Evolutionary conservation across 2,329 filamentous ascomycete genomes (phyloP).

Genomic region (Endothia cerciana): DNA sequence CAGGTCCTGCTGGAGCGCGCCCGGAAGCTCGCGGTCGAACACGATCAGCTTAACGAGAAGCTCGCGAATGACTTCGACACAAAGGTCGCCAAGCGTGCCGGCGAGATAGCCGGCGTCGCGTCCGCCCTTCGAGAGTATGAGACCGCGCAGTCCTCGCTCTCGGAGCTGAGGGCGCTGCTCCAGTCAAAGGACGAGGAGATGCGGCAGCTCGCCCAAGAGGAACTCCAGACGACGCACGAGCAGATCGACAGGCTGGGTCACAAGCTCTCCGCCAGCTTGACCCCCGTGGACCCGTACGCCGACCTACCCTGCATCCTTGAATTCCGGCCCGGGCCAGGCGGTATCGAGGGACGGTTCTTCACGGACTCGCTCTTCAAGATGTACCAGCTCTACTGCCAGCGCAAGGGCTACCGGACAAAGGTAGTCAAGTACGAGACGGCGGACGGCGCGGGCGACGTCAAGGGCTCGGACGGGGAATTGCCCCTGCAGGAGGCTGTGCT

Average conservation of each 20-base stretch:
- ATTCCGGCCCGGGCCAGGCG: constrained; percentile 88
- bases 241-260: constrained; percentile 66
- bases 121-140: constrained; percentile 64
- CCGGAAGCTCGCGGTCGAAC: constrained; percentile 59
- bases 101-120: constrained; percentile 63
- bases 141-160: constrained; percentile 53
- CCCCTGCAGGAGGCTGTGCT: constrained; percentile 86
- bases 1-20: constrained; percentile 64
- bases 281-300: constrained; percentile 88
- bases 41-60: constrained; percentile 55
- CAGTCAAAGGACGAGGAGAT: constrained; percentile 68
- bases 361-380: constrained; percentile 85
- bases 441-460: constrained; percentile 63
- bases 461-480: constrained; percentile 61
- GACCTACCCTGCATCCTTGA: constrained; percentile 89
- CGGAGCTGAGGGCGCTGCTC: constrained; percentile 57
- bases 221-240: constrained; percentile 69
- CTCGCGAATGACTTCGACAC: constrained; percentile 60
- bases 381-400: constrained; percentile 80
- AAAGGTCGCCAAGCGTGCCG: constrained; percentile 60
- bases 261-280: constrained; percentile 74
- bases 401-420: constrained; percentile 66
- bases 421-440: constrained; percentile 80
- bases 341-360: constrained; percentile 89
- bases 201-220: constrained; percentile 76